phyloP scores from a whole-genome alignment of 805 yeast genomes.

The Blastobotrys attinorum region DNA sequence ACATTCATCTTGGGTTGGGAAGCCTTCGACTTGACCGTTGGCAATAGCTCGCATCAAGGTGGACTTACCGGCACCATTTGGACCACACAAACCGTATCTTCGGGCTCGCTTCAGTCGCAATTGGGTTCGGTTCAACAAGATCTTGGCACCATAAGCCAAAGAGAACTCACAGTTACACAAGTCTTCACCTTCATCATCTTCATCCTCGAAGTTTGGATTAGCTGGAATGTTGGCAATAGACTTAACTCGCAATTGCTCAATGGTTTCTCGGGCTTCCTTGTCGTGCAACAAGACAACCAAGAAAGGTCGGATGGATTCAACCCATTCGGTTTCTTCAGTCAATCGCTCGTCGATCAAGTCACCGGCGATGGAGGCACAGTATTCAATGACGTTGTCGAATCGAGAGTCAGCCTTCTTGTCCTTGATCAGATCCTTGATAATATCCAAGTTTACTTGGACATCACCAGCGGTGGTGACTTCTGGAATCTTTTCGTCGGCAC shows the following conservation, averaged over 20 bases:
- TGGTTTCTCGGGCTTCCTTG: conserved; percentile 78
- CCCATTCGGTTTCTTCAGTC: conserved; percentile 90
- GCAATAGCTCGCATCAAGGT: conserved; percentile 97
- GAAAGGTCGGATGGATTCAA: conserved; percentile 81
- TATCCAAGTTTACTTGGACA: conserved; percentile 73
- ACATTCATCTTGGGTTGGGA: conserved; percentile 99
- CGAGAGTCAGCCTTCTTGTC: conserved; percentile 55
- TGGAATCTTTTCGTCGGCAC: conserved; percentile 83
- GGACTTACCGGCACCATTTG: conserved; percentile 99
- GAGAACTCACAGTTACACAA: conserved; percentile 99
- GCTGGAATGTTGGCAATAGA: conserved; percentile 98
- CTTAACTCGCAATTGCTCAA: conserved; percentile 91
- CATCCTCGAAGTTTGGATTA: conserved; percentile 81
- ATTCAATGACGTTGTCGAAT: conserved; percentile 69
- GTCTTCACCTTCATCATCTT: conserved; percentile 99
- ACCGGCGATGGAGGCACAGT: conserved; percentile 96
- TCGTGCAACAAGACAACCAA: conserved; percentile 94
- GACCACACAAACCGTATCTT: conserved; percentile 99
- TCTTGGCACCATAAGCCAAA: conserved; percentile 99
- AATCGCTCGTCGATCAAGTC: conserved; percentile 97
- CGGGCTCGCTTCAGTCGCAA: conserved; percentile 98
- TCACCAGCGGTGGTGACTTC: conserved; percentile 99
- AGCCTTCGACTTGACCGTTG: conserved; percentile 98
- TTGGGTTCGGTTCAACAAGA: conserved; percentile 98
- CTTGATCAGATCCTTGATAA: conserved; percentile 65